These are phyloP conservation scores for Wallacemonas sp. DNA, from an alignment of 208 protist species.

Conservation along the genomic window DNA sequence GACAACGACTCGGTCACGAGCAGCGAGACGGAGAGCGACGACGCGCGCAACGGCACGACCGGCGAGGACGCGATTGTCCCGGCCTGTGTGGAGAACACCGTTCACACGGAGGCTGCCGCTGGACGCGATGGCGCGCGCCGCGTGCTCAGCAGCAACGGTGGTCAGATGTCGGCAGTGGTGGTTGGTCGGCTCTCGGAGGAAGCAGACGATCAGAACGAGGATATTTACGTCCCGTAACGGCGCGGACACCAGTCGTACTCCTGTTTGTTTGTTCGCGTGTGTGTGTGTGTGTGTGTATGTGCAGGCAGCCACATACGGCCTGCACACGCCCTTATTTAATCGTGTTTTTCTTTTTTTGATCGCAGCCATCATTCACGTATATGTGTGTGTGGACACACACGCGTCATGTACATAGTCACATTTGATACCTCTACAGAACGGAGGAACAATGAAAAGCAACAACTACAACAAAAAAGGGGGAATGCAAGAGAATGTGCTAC, in stretches of 20 bases:
- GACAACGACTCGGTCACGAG: slow-evolving; percentile 15
- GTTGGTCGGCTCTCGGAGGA: too few relatives aligned
- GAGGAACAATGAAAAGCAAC: neutral
- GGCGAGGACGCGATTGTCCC: neutral
- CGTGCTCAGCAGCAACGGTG: slow-evolving; percentile 17
- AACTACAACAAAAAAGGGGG: neutral
- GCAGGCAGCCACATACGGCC: too few relatives aligned
- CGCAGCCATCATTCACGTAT: too few relatives aligned
- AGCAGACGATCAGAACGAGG: slow-evolving; percentile 10
- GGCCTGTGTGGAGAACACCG: slow-evolving; percentile 4
- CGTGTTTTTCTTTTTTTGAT: neutral
- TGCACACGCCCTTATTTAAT: too few relatives aligned
- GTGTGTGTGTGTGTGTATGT: slow-evolving; percentile 9
- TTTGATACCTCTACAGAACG: neutral
- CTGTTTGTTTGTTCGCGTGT: neutral
- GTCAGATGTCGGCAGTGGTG: too few relatives aligned
- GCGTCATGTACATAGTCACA: neutral
- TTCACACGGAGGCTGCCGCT: neutral
- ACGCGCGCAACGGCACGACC: neutral
- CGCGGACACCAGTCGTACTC: neutral
- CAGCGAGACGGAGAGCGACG: slow-evolving; percentile 8
- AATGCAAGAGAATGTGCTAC: neutral
- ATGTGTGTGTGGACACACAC: neutral
- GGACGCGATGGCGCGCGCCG: neutral
- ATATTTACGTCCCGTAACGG: slow-evolving; percentile 25